Evolutionary conservation across 2,329 filamentous ascomycete genomes (phyloP), one percentile per base, ranked within the genome.

Genomic region (Hypoxylon sp.): DNA sequence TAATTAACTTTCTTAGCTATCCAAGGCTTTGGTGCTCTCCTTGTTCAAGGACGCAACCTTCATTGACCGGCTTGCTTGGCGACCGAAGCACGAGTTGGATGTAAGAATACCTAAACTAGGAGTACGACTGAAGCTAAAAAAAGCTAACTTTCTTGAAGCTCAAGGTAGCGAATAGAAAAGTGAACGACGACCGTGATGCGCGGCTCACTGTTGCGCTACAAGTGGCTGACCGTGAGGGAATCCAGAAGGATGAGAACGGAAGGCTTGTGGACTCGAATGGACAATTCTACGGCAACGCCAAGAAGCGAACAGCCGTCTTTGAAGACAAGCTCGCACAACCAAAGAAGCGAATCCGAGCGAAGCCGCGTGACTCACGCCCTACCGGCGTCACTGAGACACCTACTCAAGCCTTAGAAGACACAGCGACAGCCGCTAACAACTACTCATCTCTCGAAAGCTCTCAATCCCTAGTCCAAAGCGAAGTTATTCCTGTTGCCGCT

Each of bases 101-200:
- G 64, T 63, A 63, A 63, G 63, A 31, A n/a, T n/a, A n/a, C n/a
- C 9, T 42, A 3, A 24, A 3, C 13, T 14, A 42, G 6, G 39
- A 9, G 6, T 19, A 9, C 13, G 14, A 19, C 19, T 42, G 39
- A 42, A 9, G n/a, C 2, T 42, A 17, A 8, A 42, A 19, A 9
- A 2, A 48, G 31, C 63, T 66, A 53, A 66, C 46, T 31, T 11
- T 2, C 5, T 19, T 42, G 35, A 42, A 67, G 59, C 19, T 24
- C 26, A 59, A 67, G 22, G 58, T 33, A 1, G 47, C 52, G 2
- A 67, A 67, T 22, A 17, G 64, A 11, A 67, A 58, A 9, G n/a
- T 61, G 0, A 67, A 63, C 5, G 22, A 48, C 1, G 31, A 54
- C 8, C 46, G 48, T 6, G 39, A 58, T 14, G 22, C 26, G 1